Conservation (phyloP, 2,329 filamentous ascomycete genomes). For the Diplocarpon mali region DNA sequence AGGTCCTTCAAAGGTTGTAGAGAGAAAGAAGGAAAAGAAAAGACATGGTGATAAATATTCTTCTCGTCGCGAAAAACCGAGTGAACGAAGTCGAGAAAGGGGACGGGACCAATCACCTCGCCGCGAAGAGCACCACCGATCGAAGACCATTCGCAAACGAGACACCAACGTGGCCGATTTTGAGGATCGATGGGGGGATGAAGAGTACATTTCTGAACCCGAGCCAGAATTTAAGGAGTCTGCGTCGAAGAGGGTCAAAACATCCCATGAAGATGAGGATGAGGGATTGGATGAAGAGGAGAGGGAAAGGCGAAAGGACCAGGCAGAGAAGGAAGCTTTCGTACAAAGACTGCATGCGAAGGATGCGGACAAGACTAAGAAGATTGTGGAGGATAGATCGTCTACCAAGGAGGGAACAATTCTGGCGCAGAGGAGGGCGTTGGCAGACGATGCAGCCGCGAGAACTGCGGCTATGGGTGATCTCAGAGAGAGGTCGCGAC, state of each 20-base stretch:
- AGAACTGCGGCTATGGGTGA: slow-evolving; percentile 66
- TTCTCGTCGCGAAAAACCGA: slow-evolving; percentile 25
- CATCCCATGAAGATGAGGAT: slow-evolving; percentile 41
- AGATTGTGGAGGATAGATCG: slow-evolving; percentile 49
- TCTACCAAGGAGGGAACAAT: slow-evolving; percentile 43
- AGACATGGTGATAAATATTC: slow-evolving; percentile 29
- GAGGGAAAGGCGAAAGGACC: slow-evolving; percentile 50
- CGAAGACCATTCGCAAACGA: slow-evolving; percentile 40
- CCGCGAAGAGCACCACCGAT: slow-evolving; percentile 31
- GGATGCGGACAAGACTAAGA: slow-evolving; percentile 60
- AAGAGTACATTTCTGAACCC: slow-evolving; percentile 45
- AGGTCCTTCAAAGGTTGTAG: slow-evolving; percentile 40
- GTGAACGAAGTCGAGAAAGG: slow-evolving; percentile 29
- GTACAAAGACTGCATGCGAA: slow-evolving; percentile 63
- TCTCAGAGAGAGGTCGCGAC: slow-evolving; percentile 70
- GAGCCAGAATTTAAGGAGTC: slow-evolving; percentile 56
- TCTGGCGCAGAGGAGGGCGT: slow-evolving; percentile 46
- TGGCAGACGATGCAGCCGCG: slow-evolving; percentile 57
- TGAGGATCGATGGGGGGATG: slow-evolving; percentile 74
- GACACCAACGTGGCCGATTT: slow-evolving; percentile 48
- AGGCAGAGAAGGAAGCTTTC: slow-evolving; percentile 68
- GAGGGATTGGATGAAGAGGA: slow-evolving; percentile 52
- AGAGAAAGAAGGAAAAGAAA: slow-evolving; percentile 35
- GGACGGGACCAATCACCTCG: slow-evolving; percentile 26
- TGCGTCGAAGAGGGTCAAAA: slow-evolving; percentile 57